These are phyloP conservation scores for Tulasnella sp. DNA, from an alignment of 768 basidiomycete species.

Conservation along the genomic window DNA sequence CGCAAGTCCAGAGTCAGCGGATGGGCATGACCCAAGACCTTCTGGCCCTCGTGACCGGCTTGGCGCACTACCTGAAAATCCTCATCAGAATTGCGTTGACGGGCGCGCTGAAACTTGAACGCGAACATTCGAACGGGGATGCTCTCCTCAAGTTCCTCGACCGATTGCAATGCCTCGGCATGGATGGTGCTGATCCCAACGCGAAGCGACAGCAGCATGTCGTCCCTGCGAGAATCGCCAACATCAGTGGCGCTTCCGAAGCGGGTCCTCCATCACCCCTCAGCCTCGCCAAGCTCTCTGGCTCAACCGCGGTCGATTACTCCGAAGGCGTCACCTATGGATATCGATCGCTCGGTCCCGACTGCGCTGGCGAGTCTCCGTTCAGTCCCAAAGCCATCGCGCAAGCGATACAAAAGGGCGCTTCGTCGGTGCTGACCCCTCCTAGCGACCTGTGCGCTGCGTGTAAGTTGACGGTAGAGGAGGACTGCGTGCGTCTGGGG, in stretches of 20 bases:
- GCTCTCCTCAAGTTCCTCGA: conserved; percentile 89
- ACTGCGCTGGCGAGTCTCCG: conserved; percentile 84
- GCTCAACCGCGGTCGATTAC: conserved; percentile 53
- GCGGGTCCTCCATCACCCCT: conserved; percentile 44
- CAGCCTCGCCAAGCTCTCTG: conserved; percentile 32
- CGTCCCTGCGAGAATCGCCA: conserved; percentile 16
- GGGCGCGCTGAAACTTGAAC: conserved; percentile 89
- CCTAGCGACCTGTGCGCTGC: conserved; percentile 79
- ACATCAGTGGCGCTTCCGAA: conserved; percentile 37
- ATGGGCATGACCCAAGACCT: conserved; percentile 98
- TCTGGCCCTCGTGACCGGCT: conserved; percentile 93
- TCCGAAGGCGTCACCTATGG: conserved; percentile 89
- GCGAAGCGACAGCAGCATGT: conserved; percentile 57
- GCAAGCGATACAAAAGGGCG: conserved; percentile 23
- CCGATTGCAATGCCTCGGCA: conserved; percentile 85
- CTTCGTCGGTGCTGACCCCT: conserved; percentile 29
- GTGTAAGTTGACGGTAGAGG: conserved; percentile 88
- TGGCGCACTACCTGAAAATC: conserved; percentile 99
- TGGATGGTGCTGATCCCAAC: conserved; percentile 75
- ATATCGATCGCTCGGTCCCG: conserved; percentile 85
- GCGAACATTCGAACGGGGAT: conserved; percentile 75
- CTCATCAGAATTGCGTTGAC: conserved; percentile 97
- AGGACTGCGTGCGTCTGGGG: conserved; percentile 91
- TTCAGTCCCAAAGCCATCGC: conserved; percentile 47
- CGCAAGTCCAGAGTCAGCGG: conserved; percentile 43